phyloP scores from a whole-genome alignment of 805 yeast species.

The Metschnikowia lachancei region DNA sequence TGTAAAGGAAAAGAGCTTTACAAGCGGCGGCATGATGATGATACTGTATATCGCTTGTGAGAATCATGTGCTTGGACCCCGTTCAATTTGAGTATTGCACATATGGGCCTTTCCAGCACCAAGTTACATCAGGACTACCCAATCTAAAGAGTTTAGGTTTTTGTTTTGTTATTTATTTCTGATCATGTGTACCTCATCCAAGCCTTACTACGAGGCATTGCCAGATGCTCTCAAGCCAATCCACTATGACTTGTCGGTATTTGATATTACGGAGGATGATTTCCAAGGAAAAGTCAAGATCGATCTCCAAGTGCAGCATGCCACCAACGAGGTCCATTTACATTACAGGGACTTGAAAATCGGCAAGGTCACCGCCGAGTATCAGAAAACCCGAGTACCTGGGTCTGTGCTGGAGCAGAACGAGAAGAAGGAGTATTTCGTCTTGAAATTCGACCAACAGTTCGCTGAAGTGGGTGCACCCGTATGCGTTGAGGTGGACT shows the following conservation, averaged over 20 bases:
- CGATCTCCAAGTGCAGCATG: conserved; percentile 41
- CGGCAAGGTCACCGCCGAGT: conserved; percentile 20
- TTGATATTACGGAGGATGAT: conserved; percentile 45
- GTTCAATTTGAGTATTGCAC: no score
- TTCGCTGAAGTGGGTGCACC: conserved; percentile 26
- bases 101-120: no score
- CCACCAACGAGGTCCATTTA: conserved; percentile 46
- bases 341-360: conserved; percentile 46
- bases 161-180: no score
- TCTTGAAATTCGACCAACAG: conserved; percentile 51
- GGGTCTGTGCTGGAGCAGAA: conserved; percentile 31
- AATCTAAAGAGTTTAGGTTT: no score
- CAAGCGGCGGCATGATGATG: no score
- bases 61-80: no score
- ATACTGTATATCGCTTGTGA: no score
- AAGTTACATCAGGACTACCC: no score
- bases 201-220: conserved; percentile 45
- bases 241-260: conserved; percentile 64
- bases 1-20: no score
- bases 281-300: conserved; percentile 50
- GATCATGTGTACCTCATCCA: conserved; percentile 3
- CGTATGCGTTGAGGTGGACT: conserved; percentile 32
- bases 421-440: conserved; percentile 60
- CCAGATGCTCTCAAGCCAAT: conserved; percentile 68
- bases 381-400: conserved; percentile 27